A percentile compares a stretch with the other conserved stretches of the same genome.
Conservation (phyloP, 805 yeast genomes). For the Ogataea trehaloabstinens region DNA sequence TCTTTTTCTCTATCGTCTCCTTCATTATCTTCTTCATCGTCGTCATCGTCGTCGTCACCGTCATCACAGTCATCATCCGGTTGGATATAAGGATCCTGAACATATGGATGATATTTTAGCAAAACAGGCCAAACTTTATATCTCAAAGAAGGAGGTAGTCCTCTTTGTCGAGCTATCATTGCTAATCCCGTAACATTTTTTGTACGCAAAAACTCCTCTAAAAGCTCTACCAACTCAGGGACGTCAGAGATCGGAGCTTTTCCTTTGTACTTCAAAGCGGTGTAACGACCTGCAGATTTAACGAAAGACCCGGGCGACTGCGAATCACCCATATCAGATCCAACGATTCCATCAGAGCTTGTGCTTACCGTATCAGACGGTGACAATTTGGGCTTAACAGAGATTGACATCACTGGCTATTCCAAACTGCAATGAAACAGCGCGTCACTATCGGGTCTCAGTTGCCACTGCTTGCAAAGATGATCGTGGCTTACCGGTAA, state of each 20-base stretch:
- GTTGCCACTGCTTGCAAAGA: no score
- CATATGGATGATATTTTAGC: conserved; percentile 82
- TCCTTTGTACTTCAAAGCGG: conserved; percentile 29
- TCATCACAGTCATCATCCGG: conserved; percentile 50
- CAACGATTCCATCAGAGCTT: no score
- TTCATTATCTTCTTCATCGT: conserved; percentile 22
- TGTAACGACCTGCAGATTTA: conserved; percentile 17
- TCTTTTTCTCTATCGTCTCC: conserved; percentile 10
- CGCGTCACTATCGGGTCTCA: no score
- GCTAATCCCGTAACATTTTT: conserved; percentile 77
- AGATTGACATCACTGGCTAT: not conserved
- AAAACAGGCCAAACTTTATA: conserved; percentile 82
- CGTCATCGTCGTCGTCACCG: conserved; percentile 29
- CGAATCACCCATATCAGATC: no score
- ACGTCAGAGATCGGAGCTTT: conserved; percentile 44
- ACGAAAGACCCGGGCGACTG: no score
- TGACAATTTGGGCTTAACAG: not conserved
- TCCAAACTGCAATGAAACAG: no score
- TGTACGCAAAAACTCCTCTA: conserved; percentile 52
- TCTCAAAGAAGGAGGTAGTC: conserved; percentile 81
- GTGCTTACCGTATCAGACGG: not conserved
- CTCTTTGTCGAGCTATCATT: conserved; percentile 73
- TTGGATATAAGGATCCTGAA: conserved; percentile 66
- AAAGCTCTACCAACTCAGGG: conserved; percentile 51
- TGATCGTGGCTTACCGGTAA: no score